Evolutionary conservation across 176 grass and related monocot species (phyloP), one percentile per base, ranked within the genome.

Genomic region (Neostapfia colusana): DNA sequence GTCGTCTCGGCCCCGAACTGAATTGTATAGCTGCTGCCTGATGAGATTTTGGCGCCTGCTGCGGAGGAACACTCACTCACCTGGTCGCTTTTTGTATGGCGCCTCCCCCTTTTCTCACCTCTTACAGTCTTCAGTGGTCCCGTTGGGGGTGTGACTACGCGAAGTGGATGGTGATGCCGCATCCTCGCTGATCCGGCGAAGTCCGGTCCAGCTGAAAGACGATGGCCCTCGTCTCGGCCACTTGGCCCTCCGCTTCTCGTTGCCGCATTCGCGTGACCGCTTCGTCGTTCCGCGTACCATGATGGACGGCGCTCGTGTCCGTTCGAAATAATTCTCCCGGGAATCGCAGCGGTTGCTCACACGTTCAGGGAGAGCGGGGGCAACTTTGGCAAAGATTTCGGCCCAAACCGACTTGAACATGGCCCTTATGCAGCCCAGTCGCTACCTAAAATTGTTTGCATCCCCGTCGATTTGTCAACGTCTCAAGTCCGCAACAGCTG

Each of bases 21-120:
- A 84, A 75, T 27, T 88, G 76, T 88, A 88, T 65, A 88, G 86
- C 55, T 79, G 41, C 75, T 75, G 4, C 28, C 59, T 70, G 8
- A 63, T 68, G 64, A 70, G 76, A 69, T 84, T 88, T 84, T 88
- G 70, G 62, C 79, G 56, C 64, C 45, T 48, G 59, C 17, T 66
- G 13, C n/a, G 16, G 64, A 84, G 69, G n/a, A n/a, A n/a, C 61
- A 35, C 17, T 58, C 55, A 25, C 3, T 5, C 21, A 12, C 3
- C 55, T 28, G 27, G 37, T 17, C 37, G 48, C 80, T 74, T 82
- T 82, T 82, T 9, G 49, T 55, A 65, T 44, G 74, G 80, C 46
- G 46, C 60, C 27, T 43, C 69, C 28, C n/a, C 37, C 64, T 81
- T 31, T 59, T 17, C 59, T 72, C 20, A 1, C 40, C 53, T 8